phyloP scores from a whole-genome alignment of 345 rosid genomes.

The Citrus sp. region DNA sequence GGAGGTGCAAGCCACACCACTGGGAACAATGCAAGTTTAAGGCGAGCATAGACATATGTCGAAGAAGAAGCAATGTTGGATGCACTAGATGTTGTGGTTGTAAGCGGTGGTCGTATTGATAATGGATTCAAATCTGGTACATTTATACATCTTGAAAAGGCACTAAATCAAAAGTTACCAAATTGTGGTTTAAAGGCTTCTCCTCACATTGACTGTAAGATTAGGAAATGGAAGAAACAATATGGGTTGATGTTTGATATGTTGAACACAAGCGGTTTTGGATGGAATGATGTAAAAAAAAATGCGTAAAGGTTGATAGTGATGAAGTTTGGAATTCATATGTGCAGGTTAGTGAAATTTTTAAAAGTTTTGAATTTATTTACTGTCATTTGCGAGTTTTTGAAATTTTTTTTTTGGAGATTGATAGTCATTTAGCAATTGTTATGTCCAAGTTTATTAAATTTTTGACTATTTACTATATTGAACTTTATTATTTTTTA shows the following conservation, averaged over 20 bases:
- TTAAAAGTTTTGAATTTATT: no score
- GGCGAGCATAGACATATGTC: neutral
- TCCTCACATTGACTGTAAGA: neutral
- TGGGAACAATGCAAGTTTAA: neutral
- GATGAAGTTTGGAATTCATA: neutral
- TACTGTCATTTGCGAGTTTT: no score
- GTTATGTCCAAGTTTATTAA: no score
- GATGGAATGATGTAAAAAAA: no score
- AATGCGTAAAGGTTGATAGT: neutral
- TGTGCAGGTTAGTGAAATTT: neutral
- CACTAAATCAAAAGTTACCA: neutral
- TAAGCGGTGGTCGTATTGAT: neutral
- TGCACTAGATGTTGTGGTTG: neutral
- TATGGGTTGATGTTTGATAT: neutral
- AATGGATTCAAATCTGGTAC: no score
- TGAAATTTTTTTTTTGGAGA: no score
- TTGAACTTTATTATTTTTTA: no score
- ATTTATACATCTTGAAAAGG: neutral
- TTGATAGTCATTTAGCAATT: no score
- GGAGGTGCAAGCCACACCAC: neutral
- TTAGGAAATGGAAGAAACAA: neutral
- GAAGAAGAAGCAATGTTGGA: neutral
- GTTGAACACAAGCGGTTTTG: neutral
- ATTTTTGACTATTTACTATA: no score
- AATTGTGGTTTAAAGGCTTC: neutral